Evolutionary conservation across 176 grass and related monocot genomes (phyloP), one percentile per base, ranked within the genome.

Genomic region (Luzula sylvatica): DNA sequence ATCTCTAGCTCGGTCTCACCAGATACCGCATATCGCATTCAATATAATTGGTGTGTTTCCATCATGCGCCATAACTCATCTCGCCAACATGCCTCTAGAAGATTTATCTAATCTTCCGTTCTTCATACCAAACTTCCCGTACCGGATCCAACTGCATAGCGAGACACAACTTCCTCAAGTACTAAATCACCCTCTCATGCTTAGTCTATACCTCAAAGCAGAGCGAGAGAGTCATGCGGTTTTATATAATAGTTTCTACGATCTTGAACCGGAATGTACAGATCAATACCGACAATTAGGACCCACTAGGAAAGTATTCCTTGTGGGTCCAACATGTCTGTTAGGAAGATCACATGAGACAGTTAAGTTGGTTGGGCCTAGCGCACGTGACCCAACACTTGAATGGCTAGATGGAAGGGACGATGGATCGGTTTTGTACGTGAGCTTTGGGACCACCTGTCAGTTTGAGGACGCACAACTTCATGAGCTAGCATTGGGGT

Each of bases 401-500:
- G 26, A 3, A 55, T 86, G 82, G 82, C 71, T 86, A 2, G 76
- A 80, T 12, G 26, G 19, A 16, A 61, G 44, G 29, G 11, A 11
- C 0, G 5, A 16, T 1, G 25, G 65, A 7, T 58, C 76, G 8
- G 71, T 86, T 26, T 54, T 72, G 60, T 86, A 80, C 66, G 82
- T 70, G 11, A 79, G 82, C 76, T 86, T 86, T 46, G 76, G 82
- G 32, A 86, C 67, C 76, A 62, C 56, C 35, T 67, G 71, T 62
- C 25, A 17, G 1, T 30, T 75, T 11, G 8, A 26, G 2, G 15
- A 13, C 9, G 13, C 0, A 27, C 82, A 86, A 61, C 48, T 72
- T 26, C 9, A 16, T 2, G 82, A 80, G 20, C 57, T 80, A 2
- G 82, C 50, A 13, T 19, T 39, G 23, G 76, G 66, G 1, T 45